Percentiles rank a stretch among this genome's conserved stretches.
phyloP scores from a whole-genome alignment of 2,329 filamentous ascomycete genomes.

The Sarocladium oryzae region DNA sequence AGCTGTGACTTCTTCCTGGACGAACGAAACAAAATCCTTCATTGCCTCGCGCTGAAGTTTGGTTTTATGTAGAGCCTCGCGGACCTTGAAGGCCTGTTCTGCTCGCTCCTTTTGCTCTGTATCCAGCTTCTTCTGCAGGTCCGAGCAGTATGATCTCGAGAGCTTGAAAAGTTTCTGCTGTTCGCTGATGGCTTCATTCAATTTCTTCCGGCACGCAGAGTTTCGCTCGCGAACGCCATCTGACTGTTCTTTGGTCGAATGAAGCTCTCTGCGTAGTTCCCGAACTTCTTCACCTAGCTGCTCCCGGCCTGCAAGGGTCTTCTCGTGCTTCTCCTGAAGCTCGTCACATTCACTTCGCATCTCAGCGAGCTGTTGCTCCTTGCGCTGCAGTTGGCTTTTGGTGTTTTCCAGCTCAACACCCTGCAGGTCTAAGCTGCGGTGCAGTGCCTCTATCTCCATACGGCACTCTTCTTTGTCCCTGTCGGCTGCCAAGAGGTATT shows the following conservation, averaged over 20 bases:
- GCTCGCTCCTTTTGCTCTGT: conserved; percentile 22
- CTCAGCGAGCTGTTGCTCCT: conserved; percentile 17
- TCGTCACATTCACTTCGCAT: conserved; percentile 18
- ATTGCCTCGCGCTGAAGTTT: conserved; percentile 1
- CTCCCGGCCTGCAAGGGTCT: conserved; percentile 18
- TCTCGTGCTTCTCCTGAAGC: conserved; percentile 19
- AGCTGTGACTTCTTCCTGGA: conserved; percentile 6
- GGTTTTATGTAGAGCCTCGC: conserved; percentile 21
- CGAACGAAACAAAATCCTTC: conserved; percentile 3
- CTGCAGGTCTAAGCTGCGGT: conserved; percentile 17
- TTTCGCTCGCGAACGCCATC: conserved; percentile 26
- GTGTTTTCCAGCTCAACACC: conserved; percentile 11
- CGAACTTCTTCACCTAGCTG: conserved; percentile 21
- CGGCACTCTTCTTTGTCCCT: conserved; percentile 21
- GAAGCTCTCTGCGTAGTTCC: conserved; percentile 20
- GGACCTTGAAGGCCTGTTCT: conserved; percentile 17
- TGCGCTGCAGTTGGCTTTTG: conserved; percentile 3
- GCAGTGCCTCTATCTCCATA: conserved; percentile 21
- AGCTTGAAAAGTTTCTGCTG: conserved; percentile 37
- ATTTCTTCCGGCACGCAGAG: conserved; percentile 26
- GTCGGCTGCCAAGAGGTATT: conserved; percentile 25
- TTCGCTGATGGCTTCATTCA: conserved; percentile 41
- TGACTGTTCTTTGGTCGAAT: conserved; percentile 17
- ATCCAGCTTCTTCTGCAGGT: conserved; percentile 27
- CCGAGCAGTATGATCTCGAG: conserved; percentile 25